Evolutionary conservation across 345 rosid species (phyloP).

Genomic region (Gossypium rotundifolium): DNA sequence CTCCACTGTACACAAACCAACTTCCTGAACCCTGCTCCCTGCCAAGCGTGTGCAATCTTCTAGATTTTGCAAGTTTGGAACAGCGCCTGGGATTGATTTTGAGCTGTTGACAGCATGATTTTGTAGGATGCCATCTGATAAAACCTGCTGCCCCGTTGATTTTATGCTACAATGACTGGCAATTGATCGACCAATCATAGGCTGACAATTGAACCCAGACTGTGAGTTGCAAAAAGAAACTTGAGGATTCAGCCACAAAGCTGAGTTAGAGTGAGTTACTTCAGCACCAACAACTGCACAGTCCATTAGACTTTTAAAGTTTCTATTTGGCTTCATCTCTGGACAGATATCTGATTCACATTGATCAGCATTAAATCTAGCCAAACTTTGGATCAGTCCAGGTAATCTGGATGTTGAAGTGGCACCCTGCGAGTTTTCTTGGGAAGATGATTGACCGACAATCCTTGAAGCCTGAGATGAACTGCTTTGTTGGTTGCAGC

Average conservation of each 20-base stretch:
- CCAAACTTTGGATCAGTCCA: slow-evolving; percentile 7
- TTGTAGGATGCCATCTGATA: slow-evolving; percentile 18
- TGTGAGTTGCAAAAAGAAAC: slow-evolving; percentile 25
- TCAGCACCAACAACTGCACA: slow-evolving; percentile 36
- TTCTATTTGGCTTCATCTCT: slow-evolving; percentile 11
- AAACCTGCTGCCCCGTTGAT: slow-evolving; percentile 37
- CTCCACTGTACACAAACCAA: slow-evolving; percentile 26
- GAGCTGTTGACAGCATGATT: slow-evolving; percentile 17
- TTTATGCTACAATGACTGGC: slow-evolving; percentile 19
- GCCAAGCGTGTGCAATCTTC: slow-evolving; percentile 12
- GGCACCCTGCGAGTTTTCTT: slow-evolving; percentile 19
- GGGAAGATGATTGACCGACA: slow-evolving; percentile 23
- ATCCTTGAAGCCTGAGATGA: slow-evolving; percentile 26
- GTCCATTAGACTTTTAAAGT: slow-evolving; percentile 18
- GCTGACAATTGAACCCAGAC: slow-evolving; percentile 20
- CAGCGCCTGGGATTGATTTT: slow-evolving; percentile 13
- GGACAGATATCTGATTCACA: slow-evolving; percentile 13
- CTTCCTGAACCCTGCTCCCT: slow-evolving; percentile 12
- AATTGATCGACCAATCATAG: slow-evolving; percentile 10
- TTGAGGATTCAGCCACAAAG: slow-evolving; percentile 45
- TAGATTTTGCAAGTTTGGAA: slow-evolving; percentile 12
- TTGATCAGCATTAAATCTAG: slow-evolving; percentile 12
- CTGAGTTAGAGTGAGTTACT: slow-evolving; percentile 38
- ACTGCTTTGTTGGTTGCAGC: slow-evolving; percentile 40
- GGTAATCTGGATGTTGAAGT: slow-evolving; percentile 20